Evolutionary conservation across 1,139 yeast genomes (phyloP).

Genomic region (Zygosaccharomyces pseudobailii): DNA sequence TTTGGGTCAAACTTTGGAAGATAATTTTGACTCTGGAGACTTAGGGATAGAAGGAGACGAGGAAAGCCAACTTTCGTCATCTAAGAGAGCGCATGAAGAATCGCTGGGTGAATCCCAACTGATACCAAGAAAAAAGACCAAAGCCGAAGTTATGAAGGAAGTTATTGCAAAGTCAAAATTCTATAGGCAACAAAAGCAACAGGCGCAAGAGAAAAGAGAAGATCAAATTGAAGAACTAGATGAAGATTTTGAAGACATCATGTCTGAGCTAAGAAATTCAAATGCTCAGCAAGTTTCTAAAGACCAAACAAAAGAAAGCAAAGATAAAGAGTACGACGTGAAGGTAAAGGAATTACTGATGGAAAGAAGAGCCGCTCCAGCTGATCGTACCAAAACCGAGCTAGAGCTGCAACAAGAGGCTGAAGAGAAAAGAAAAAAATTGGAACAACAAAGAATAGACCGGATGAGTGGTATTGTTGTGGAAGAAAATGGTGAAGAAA

Average conservation of each 20-base stretch:
- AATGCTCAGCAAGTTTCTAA: slow-evolving; percentile 3
- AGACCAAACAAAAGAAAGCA: slow-evolving; percentile 15
- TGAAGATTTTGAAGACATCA: slow-evolving; percentile 67
- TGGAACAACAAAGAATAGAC: slow-evolving; percentile 70
- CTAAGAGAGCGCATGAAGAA: slow-evolving; percentile 28
- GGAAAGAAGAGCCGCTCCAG: slow-evolving; percentile 89
- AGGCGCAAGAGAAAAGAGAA: slow-evolving; percentile 64
- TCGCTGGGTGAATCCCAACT: slow-evolving; percentile 40
- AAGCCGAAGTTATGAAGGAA: slow-evolving; percentile 95
- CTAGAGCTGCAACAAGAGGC: slow-evolving; percentile 75
- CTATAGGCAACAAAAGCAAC: slow-evolving; percentile 84
- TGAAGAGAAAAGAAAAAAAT: slow-evolving; percentile 57
- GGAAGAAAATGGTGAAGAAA: slow-evolving; percentile 43
- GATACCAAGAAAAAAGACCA: slow-evolving; percentile 66
- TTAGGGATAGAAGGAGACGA: slow-evolving; percentile 41
- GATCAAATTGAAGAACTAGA: slow-evolving; percentile 74
- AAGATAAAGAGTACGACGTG: slow-evolving; percentile 53
- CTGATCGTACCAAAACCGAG: slow-evolving; percentile 90
- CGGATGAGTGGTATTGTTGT: slow-evolving; percentile 77
- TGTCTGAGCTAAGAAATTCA: slow-evolving; percentile 50
- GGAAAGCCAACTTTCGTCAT: slow-evolving; percentile 24
- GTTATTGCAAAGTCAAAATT: slow-evolving; percentile 91
- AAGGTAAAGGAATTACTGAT: slow-evolving; percentile 73
- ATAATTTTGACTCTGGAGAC: slow-evolving; percentile 45
- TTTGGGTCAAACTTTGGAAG: slow-evolving; percentile 62